A percentile compares a stretch with the other conserved stretches of the same genome.
Evolutionary conservation across 257 asterid genomes (phyloP).

Genomic region (Thymus mandschuricus): DNA sequence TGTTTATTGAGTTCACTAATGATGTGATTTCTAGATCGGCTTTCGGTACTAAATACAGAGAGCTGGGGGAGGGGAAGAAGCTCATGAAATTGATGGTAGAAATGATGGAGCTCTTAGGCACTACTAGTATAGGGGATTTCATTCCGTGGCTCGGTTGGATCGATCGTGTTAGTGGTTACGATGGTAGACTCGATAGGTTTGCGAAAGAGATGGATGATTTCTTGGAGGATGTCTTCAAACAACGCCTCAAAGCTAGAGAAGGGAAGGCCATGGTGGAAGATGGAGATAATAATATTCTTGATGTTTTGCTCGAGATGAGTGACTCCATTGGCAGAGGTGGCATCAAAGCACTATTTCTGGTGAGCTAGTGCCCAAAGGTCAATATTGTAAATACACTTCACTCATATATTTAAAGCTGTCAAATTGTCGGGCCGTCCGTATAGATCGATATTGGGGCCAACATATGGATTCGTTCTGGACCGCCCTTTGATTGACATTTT

Average conservation of each 20-base stretch:
- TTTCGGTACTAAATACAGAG: neutral
- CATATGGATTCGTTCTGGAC: too few relatives aligned
- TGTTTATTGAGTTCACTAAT: neutral
- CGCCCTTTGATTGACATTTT: too few relatives aligned
- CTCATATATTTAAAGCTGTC: too few relatives aligned
- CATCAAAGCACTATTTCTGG: neutral
- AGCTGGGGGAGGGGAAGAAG: conserved; percentile 1
- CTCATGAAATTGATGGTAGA: neutral
- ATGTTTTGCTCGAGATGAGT: neutral
- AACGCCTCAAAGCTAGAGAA: neutral
- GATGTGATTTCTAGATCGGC: conserved; percentile 5
- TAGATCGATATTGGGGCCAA: too few relatives aligned
- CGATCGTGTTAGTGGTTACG: neutral
- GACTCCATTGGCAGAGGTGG: neutral
- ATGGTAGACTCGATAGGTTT: neutral
- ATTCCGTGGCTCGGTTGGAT: conserved; percentile 10
- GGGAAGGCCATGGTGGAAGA: neutral
- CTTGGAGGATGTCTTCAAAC: neutral
- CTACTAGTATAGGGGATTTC: neutral
- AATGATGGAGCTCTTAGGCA: neutral
- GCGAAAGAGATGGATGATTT: neutral
- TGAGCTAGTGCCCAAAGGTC: too few relatives aligned
- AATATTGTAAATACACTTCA: neutral
- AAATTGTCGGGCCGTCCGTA: too few relatives aligned
- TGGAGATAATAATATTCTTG: neutral